Evolutionary conservation across 768 basidiomycete genomes (phyloP).

Genomic region (Calocera cornea): DNA sequence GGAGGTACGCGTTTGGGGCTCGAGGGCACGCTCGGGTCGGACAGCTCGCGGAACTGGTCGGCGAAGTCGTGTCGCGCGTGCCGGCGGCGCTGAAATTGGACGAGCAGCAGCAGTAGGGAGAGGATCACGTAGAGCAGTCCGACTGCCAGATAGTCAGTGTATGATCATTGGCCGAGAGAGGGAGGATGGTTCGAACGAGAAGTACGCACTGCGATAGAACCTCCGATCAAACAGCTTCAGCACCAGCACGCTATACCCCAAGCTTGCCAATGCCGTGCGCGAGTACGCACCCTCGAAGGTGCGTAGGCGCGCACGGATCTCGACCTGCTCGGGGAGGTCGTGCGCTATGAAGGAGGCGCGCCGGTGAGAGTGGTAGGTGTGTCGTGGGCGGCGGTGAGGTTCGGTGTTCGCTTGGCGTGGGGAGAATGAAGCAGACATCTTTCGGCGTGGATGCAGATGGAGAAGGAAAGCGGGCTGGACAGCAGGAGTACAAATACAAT

Average conservation of each 20-base stretch:
- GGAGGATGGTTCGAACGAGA: background rate
- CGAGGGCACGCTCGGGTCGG: background rate
- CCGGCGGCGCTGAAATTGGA: conserved; percentile 46
- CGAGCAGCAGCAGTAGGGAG: conserved; percentile 43
- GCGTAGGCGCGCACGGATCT: conserved; percentile 64
- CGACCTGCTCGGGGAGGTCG: conserved; percentile 26
- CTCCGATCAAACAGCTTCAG: conserved; percentile 63
- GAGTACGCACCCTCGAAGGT: conserved; percentile 76
- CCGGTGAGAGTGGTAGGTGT: background rate
- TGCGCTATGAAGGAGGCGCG: background rate
- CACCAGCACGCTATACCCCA: conserved; percentile 61
- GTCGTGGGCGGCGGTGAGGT: background rate
- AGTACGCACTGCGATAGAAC: conserved; percentile 54
- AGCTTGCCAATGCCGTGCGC: conserved; percentile 56
- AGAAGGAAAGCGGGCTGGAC: no score
- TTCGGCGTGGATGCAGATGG: no score
- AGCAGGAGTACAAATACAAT: no score
- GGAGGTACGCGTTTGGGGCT: background rate
- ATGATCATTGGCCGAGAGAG: conserved; percentile 2
- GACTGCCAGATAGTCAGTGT: conserved; percentile 13
- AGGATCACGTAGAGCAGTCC: conserved; percentile 28
- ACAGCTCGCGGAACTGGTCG: conserved; percentile 31
- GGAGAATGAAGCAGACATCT: background rate
- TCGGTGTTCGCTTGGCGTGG: background rate
- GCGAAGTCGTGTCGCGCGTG: conserved; percentile 67